Evolutionary conservation across 495 filamentous ascomycete genomes (phyloP), one percentile per base, ranked within the genome.

Genomic region (Bombardia bombarda): DNA sequence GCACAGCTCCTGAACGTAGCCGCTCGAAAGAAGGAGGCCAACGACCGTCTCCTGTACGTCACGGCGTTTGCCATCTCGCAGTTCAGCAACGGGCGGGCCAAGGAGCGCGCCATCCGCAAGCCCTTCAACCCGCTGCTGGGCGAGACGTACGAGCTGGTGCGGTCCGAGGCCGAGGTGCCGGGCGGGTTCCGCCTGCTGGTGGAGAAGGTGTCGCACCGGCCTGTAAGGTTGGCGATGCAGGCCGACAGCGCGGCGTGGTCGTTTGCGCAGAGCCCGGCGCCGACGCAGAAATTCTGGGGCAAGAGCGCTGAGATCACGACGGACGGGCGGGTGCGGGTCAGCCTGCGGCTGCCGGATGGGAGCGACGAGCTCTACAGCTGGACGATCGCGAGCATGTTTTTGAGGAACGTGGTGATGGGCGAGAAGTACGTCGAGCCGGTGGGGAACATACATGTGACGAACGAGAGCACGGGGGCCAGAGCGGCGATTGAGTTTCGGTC

Each of bases 341-440:
- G 70, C 26, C 63, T 95, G 19, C 62, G 65, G 21, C 58, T 74
- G 14, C 46, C 68, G n/a, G 43, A 40, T 32, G 68, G 70, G 10
- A 77, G 62, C 1, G 79, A 82, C 34, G 90, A 96, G 52, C 71
- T 74, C 43, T 98, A 84, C 65, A 86, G 79, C 57, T 97, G 87
- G 84, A 80, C 73, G 19, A 72, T 82, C 6, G 84, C 89, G 10
- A 95, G 87, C 8, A 84, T 81, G 41, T 97, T 95, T 63, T 72
- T 98, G 42, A 80, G 92, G 34, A 98, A 98, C 54, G 87, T 98
- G 46, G 92, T 98, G 50, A 90, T 92, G 41, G 92, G 92, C 20
- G 92, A 98, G 67, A 97, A 96, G 66, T 98, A 97, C 57, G 83
- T 96, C 23, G 92, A 98, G 65, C 92, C 92, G 1, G 86, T 95